Conservation (phyloP, 2,329 filamentous ascomycete genomes). For the Cercospora zeae-maydis region DNA sequence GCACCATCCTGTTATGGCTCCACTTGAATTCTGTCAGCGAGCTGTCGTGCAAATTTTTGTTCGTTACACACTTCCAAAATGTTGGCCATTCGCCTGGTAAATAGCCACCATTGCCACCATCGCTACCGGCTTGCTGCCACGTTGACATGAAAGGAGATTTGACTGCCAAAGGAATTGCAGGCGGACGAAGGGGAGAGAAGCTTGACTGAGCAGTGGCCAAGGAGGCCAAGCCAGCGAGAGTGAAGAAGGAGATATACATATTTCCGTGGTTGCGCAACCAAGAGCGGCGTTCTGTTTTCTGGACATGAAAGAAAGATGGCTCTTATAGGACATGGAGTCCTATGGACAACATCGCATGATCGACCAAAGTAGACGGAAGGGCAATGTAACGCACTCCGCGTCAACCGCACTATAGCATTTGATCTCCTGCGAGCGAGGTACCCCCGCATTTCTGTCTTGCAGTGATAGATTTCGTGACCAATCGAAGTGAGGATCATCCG, state of each 20-base stretch:
- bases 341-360: background rate
- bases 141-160: slow-evolving; percentile 69
- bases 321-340: background rate
- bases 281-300: background rate
- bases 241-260: slow-evolving; percentile 18
- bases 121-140: slow-evolving; percentile 60
- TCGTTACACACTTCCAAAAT: slow-evolving; percentile 50
- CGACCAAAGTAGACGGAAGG: background rate
- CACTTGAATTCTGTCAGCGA: slow-evolving; percentile 27
- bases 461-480: background rate
- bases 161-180: slow-evolving; percentile 69
- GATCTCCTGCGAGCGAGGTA: background rate
- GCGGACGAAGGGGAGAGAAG: slow-evolving; percentile 62
- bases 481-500: background rate
- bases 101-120: slow-evolving; percentile 61
- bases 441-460: background rate
- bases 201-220: slow-evolving; percentile 34
- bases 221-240: slow-evolving; percentile 17
- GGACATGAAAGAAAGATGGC: background rate
- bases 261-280: background rate
- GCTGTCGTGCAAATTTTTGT: background rate
- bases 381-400: background rate
- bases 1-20: slow-evolving; percentile 59
- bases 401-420: background rate
- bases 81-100: slow-evolving; percentile 56